Evolutionary conservation across 495 filamentous ascomycete species (phyloP).

Genomic region (Daldinia childiae): DNA sequence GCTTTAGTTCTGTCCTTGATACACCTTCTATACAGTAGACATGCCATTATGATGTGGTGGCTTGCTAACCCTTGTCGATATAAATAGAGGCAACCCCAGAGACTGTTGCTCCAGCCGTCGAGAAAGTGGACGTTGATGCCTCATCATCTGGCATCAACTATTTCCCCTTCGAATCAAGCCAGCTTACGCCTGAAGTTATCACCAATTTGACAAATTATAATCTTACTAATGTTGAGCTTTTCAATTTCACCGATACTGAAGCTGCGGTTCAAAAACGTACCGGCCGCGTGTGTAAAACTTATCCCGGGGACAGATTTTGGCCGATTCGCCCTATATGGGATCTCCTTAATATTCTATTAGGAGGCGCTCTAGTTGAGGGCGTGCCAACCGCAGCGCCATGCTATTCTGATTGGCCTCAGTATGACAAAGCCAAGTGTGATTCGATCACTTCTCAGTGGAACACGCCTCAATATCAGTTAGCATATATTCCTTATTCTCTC

Average conservation of each 20-base stretch:
- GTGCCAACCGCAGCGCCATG: slow-evolving; percentile 63
- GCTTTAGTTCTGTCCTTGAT: slow-evolving; percentile 14
- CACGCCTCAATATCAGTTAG: slow-evolving; percentile 32
- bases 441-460: slow-evolving; percentile 45
- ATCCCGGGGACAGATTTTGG: neutral
- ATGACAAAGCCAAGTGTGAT: slow-evolving; percentile 54
- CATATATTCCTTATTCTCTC: neutral
- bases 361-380: slow-evolving; percentile 59
- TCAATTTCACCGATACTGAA: neutral
- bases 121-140: slow-evolving; percentile 22
- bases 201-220: slow-evolving; percentile 42
- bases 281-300: neutral
- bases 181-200: slow-evolving; percentile 51
- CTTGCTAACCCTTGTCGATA: slow-evolving; percentile 27
- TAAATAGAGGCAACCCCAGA: slow-evolving; percentile 26
- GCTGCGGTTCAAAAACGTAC: neutral
- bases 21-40: neutral
- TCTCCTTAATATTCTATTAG: neutral
- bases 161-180: slow-evolving; percentile 51
- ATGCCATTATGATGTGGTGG: neutral
- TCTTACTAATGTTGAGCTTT: neutral
- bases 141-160: slow-evolving; percentile 30
- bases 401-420: slow-evolving; percentile 58
- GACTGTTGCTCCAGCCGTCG: slow-evolving; percentile 34
- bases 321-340: neutral